A percentile compares a stretch with the other conserved stretches of the same genome.
These are phyloP conservation scores for Epichloe bromicola DNA, from an alignment of 2,329 filamentous ascomycete species.

Conservation along the genomic window DNA sequence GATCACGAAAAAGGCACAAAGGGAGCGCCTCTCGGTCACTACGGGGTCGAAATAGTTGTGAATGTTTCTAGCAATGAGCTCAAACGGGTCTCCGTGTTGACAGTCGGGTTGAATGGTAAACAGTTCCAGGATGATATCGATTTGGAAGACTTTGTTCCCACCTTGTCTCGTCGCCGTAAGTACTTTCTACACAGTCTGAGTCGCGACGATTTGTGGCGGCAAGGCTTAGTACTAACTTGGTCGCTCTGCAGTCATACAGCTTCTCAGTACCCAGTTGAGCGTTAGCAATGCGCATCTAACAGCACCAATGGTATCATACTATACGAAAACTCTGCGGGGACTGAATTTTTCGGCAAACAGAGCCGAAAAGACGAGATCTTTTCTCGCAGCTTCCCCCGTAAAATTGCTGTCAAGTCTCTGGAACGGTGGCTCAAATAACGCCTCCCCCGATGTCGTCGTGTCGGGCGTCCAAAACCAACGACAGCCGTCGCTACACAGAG, in stretches of 20 bases:
- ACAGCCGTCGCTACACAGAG: slow-evolving; percentile 26
- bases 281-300: slow-evolving; percentile 52
- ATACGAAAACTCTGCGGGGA: slow-evolving; percentile 63
- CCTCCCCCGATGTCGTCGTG: slow-evolving; percentile 13
- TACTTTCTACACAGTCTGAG: neutral
- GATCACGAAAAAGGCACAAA: slow-evolving; percentile 56
- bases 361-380: slow-evolving; percentile 51
- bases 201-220: neutral
- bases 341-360: slow-evolving; percentile 47
- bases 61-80: slow-evolving; percentile 45
- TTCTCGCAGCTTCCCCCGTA: slow-evolving; percentile 72
- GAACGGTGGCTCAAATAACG: slow-evolving; percentile 40
- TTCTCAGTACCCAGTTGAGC: slow-evolving; percentile 58
- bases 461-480: slow-evolving; percentile 26
- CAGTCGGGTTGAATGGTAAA: slow-evolving; percentile 53
- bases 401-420: slow-evolving; percentile 82
- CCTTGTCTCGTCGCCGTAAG: slow-evolving; percentile 61
- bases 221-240: neutral
- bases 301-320: slow-evolving; percentile 59
- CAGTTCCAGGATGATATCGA: slow-evolving; percentile 63
- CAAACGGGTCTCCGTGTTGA: slow-evolving; percentile 35
- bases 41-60: slow-evolving; percentile 58
- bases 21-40: slow-evolving; percentile 51
- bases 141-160: slow-evolving; percentile 58
- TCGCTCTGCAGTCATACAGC: slow-evolving; percentile 48